Percentiles rank a stretch among this genome's conserved stretches.
These are phyloP conservation scores for Stagonosporopsis tanaceti DNA, from an alignment of 2,329 filamentous ascomycete genomes.

Conservation along the genomic window DNA sequence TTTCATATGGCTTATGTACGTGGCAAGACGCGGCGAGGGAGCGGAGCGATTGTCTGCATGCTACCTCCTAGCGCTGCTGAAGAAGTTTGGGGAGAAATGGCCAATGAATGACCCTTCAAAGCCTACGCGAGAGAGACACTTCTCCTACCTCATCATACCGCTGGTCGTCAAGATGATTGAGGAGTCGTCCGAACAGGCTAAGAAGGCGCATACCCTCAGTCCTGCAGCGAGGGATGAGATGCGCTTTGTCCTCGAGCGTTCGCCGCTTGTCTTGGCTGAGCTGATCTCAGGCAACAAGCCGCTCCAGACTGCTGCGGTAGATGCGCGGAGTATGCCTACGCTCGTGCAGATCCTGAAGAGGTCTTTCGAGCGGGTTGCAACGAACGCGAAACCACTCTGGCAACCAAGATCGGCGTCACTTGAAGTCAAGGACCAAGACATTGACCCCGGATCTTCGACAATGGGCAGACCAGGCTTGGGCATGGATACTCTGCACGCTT, in stretches of 20 bases:
- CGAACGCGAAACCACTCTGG: constrained; percentile 63
- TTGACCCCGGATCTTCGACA: constrained; percentile 45
- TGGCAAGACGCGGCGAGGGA: constrained; percentile 53
- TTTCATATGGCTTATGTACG: constrained; percentile 57
- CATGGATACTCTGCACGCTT: constrained; percentile 70
- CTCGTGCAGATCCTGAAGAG: constrained; percentile 71
- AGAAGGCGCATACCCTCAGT: constrained; percentile 37
- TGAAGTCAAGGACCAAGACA: constrained; percentile 33
- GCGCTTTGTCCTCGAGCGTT: constrained; percentile 55
- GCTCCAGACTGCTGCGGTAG: constrained; percentile 82
- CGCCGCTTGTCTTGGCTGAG: constrained; percentile 77
- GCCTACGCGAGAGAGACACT: constrained; percentile 51
- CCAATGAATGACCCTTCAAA: constrained; percentile 48
- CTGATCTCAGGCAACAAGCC: constrained; percentile 80
- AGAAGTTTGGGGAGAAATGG: constrained; percentile 49
- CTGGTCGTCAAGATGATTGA: constrained; percentile 59
- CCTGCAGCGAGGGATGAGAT: constrained; percentile 57
- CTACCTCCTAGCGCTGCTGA: constrained; percentile 49
- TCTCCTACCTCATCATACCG: constrained; percentile 57
- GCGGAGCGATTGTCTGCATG: constrained; percentile 53
- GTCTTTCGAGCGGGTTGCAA: constrained; percentile 67
- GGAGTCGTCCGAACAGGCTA: constrained; percentile 39
- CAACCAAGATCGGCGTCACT: constrained; percentile 49
- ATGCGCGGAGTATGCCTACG: constrained; percentile 69
- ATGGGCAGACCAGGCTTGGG: constrained; percentile 44